Base-by-base conservation (phyloP, 805 yeast genomes). In the Debaryomyces castellii region DNA sequence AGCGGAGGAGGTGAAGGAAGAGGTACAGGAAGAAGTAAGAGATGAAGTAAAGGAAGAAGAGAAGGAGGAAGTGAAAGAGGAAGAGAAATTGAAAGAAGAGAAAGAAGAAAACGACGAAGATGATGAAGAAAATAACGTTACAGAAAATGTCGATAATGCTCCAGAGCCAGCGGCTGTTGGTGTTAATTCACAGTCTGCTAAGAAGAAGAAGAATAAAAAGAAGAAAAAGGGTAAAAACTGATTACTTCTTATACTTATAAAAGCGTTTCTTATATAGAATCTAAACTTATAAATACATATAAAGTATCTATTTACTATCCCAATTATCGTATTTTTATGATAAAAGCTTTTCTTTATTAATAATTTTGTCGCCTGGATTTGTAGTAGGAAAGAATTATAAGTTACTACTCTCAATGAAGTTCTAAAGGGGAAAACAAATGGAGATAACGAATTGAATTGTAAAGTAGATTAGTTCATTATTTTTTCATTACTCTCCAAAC, bases 401-500 rank as follows among this genome's bases (percentile, higher is more conserved):
- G 12, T 16, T 30, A 30, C 34, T 30, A 14, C 34, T 30, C n/a
- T n/a, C n/a, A 30, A 30, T 30, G 34, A 30, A 30, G 16, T 30
- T 30, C 34, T 30, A 30, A 30, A 25, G 11, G 7, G 34, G 11
- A 30, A 30, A 30, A 30, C 20, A 30, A 30, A 30, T 30, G 34
- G 18, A 30, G 34, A 5, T 2, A 30, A 30, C 20, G 34, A 30
- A 30, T 30, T 30, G 34, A 30, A 30, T 14, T 30, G 8, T 7
- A 14, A 30, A 16, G 34, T 16, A 30, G n/a, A n/a, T n/a, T n/a
- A n/a, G 11, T 28, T 14, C 9, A 23, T 23, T 23, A 23, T 23
- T 23, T 23, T 23, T 28, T 28, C 6, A 53, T 42, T 74, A 89
- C 71, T 94, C 98, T 38, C 99, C 98, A 72, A 92, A 91, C 52